Evolutionary conservation across 306 rosid species (phyloP), one percentile per base, ranked within the genome.

Genomic region (Bauhinia variegata): DNA sequence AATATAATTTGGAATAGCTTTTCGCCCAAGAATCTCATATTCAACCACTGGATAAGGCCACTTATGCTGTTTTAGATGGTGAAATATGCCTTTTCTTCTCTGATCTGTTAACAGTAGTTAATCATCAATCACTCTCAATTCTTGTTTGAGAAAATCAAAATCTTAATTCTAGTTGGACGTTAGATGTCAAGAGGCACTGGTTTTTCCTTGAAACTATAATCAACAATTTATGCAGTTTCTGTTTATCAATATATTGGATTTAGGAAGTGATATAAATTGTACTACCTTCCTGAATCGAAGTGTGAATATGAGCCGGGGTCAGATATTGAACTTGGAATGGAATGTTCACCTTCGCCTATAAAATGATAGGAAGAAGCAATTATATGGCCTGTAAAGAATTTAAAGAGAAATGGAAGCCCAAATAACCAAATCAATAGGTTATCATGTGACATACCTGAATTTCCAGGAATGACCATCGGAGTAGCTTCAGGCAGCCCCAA

Each of bases 1-100:
- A 23, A 23, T 1, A 23, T 23, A 23, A 23, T 23, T 23, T 23
- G 28, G 28, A 23, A 23, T 2, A 23, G 28, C 28, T 23, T 23
- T 23, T 23, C 28, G 28, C 28, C 28, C 28, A 23, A 23, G 28
- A 23, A 23, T 73, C 36, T 72, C 81, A 52, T 80, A 79, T 78
- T 89, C 98, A 3, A 73, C 80, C 34, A 89, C 84, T 17, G 96
- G 81, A 63, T 79, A 18, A 90, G 96, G 67, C 86, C 84, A 50
- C 81, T 76, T 0, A 78, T 81, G 70, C 85, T 72, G 58, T 73
- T 81, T 70, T 83, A 7, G 93, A 92, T n/a, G 91, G 74, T 19
- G 87, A 86, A 73, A 23, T 23, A 23, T 63, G 77, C 63, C 82
- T 79, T 78, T 69, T 84, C 83, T 64, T 86, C 84, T 65, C 63